Conservation (phyloP, 352 stramenopile species). For the Phytophthora vignae region DNA sequence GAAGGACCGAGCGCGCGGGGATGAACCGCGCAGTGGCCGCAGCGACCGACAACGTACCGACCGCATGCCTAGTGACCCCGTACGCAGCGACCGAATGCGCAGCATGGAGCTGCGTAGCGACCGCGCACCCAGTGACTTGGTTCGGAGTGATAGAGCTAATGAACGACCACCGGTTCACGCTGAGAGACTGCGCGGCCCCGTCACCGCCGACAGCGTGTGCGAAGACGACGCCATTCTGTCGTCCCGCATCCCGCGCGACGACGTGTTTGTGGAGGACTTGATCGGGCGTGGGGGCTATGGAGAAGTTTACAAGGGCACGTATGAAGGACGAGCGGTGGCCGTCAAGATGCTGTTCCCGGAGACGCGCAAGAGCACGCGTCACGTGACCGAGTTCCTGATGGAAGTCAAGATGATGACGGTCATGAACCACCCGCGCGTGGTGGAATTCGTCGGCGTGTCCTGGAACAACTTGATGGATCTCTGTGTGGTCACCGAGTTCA, state of each 20-base stretch:
- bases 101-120: conserved; percentile 17
- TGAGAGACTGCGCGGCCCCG: conserved; percentile 29
- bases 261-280: conserved; percentile 44
- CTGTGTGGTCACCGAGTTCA: conserved; percentile 69
- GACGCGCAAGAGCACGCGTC: conserved; percentile 40
- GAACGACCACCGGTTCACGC: conserved; percentile 21
- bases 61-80: conserved; percentile 25
- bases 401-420: conserved; percentile 62
- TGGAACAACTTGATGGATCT: conserved; percentile 68
- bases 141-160: conserved; percentile 10
- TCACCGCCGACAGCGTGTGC: conserved; percentile 48
- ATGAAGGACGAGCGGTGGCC: conserved; percentile 42
- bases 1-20: conserved; percentile 22
- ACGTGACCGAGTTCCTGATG: conserved; percentile 58
- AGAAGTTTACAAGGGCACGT: conserved; percentile 60
- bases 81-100: conserved; percentile 20
- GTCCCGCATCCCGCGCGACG: conserved; percentile 52
- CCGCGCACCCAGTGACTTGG: conserved; percentile 8
- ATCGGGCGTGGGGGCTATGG: conserved; percentile 61
- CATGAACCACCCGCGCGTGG: conserved; percentile 54
- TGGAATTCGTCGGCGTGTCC: conserved; percentile 62
- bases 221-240: conserved; percentile 56
- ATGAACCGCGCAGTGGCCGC: conserved; percentile 12
- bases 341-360: conserved; percentile 66
- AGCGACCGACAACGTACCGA: conserved; percentile 18